Conservation (phyloP, 495 filamentous ascomycete genomes). For the Penicillium pulvis region DNA sequence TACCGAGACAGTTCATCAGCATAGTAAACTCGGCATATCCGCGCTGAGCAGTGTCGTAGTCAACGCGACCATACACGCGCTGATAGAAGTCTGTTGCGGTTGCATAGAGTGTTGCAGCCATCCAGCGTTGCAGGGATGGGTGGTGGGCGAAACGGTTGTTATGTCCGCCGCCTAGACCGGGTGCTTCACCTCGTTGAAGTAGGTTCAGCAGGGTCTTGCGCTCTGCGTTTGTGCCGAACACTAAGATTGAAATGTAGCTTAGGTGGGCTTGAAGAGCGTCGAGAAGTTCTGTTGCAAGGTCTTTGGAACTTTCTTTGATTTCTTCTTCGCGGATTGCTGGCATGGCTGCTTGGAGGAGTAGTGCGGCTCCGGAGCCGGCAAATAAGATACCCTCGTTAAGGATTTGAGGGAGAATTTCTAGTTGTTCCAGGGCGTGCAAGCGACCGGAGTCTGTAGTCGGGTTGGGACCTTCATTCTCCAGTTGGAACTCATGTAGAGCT, state of each 20-base stretch:
- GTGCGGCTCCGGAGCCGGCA: constrained; percentile 38
- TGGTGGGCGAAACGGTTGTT: constrained; percentile 31
- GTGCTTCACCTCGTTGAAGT: constrained; percentile 27
- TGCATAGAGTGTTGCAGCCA: constrained; percentile 43
- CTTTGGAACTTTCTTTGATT: constrained; percentile 17
- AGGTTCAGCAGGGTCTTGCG: constrained; percentile 36
- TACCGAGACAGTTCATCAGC: constrained; percentile 32
- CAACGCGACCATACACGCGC: constrained; percentile 42
- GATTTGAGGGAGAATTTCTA: constrained; percentile 44
- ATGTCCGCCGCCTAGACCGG: constrained; percentile 26
- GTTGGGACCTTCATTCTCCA: constrained; percentile 5
- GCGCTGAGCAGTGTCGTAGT: constrained; percentile 38
- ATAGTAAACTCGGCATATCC: constrained; percentile 40
- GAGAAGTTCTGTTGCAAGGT: constrained; percentile 37
- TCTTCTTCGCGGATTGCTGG: constrained; percentile 34
- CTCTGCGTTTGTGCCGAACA: constrained; percentile 40
- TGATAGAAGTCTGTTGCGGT: constrained; percentile 48
- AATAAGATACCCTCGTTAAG: constrained; percentile 45
- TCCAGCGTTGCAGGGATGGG: constrained; percentile 37
- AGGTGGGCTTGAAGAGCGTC: constrained; percentile 37
- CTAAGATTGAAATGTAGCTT: constrained; percentile 43
- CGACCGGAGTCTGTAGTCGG: constrained; percentile 22
- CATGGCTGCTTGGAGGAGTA: constrained; percentile 44
- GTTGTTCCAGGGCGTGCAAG: constrained; percentile 36
- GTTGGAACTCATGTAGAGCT: constrained; percentile 14